phyloP scores from a whole-genome alignment of 805 yeast species.

The Schizosaccharomyces japonicus region DNA sequence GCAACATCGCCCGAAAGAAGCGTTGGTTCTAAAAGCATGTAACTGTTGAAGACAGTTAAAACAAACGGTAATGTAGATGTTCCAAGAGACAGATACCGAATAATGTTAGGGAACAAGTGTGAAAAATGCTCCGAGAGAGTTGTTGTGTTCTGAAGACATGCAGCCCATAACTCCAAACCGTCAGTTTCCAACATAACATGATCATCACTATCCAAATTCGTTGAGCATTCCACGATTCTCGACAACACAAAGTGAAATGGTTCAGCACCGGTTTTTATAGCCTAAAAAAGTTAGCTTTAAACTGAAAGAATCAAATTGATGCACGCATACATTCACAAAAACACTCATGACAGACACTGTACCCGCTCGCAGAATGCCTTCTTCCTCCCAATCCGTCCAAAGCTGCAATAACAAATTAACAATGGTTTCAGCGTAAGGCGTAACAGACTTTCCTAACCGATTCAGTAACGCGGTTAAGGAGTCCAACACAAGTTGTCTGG shows the following conservation, averaged over 20 bases:
- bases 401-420: conserved; percentile 35
- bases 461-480: conserved; percentile 34
- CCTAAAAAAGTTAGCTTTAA: neutral
- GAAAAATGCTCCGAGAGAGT: conserved; percentile 28
- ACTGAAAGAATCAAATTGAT: neutral
- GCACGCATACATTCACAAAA: conserved; percentile 12
- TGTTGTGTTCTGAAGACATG: conserved; percentile 26
- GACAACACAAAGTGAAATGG: conserved; percentile 18
- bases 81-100: conserved; percentile 37
- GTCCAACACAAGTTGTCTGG: conserved; percentile 49
- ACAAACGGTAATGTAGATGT: conserved; percentile 22
- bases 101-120: conserved; percentile 26
- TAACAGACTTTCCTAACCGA: conserved; percentile 14
- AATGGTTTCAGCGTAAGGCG: conserved; percentile 14
- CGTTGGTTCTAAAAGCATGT: conserved; percentile 15
- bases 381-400: conserved; percentile 40
- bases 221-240: conserved; percentile 38
- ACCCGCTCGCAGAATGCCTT: conserved; percentile 18
- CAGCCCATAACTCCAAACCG: conserved; percentile 67
- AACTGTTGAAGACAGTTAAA: conserved; percentile 17
- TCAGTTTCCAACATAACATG: conserved; percentile 51
- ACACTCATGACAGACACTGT: conserved; percentile 17
- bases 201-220: conserved; percentile 34
- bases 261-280: conserved; percentile 11
- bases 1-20: conserved; percentile 6